These are phyloP conservation scores for Meyerozyma guilliermondii DNA, from an alignment of 1,139 yeast species.

Conservation along the genomic window DNA sequence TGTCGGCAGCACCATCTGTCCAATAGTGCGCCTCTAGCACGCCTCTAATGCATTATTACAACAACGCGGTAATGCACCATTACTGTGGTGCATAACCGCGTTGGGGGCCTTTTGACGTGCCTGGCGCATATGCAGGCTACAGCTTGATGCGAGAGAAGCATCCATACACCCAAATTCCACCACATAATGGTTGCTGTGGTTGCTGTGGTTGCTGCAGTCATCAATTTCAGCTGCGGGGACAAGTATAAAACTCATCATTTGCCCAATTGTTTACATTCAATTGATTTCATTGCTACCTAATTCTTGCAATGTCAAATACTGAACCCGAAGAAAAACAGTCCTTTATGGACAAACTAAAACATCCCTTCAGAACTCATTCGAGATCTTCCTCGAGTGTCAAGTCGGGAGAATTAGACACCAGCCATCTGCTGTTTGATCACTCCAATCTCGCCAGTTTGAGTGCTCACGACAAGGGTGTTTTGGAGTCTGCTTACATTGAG, in stretches of 20 bases:
- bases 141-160: background rate
- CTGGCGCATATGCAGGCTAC: background rate
- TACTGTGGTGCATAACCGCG: too few species aligned
- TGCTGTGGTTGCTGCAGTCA: slow-evolving; percentile 1
- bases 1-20: too few species aligned
- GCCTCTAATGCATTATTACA: too few species aligned
- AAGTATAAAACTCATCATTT: background rate
- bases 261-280: background rate
- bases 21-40: too few species aligned
- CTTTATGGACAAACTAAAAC: slow-evolving; percentile 22
- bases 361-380: slow-evolving; percentile 24
- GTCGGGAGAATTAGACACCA: slow-evolving; percentile 5
- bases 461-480: slow-evolving; percentile 4
- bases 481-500: slow-evolving; percentile 19
- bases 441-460: slow-evolving; percentile 6
- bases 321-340: slow-evolving; percentile 16
- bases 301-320: slow-evolving; percentile 4
- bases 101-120: too few species aligned
- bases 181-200: slow-evolving; percentile 1
- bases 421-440: background rate
- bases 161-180: background rate
- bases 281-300: background rate
- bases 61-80: too few species aligned
- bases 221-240: slow-evolving; percentile 2
- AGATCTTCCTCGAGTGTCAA: slow-evolving; percentile 12